Evolutionary conservation across 805 yeast genomes (phyloP), one percentile per base, ranked within the genome.

Genomic region (Kregervanrija fluxuum): DNA sequence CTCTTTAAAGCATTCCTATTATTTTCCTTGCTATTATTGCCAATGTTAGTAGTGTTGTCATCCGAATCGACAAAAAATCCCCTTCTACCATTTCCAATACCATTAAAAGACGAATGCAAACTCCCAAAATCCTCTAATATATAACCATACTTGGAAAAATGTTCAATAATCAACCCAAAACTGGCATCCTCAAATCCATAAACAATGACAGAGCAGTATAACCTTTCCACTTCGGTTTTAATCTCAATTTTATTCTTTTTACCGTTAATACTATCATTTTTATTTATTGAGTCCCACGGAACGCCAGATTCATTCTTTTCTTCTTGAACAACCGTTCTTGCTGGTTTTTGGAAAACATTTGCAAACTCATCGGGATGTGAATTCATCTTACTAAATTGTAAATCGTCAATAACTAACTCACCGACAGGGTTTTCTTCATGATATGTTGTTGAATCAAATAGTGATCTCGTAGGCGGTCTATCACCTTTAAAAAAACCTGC

Each of bases 141-240:
- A 28, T 70, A 72, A 15, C 98, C 98, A 62, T 82, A 87, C 54
- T 82, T 83, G 17, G 80, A 71, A 56, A 89, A 91, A 61, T 80
- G 85, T 42, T 77, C 75, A 34, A 91, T 71, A 2, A 91, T 77
- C 33, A 73, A 72, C 31, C 73, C 74, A 8, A 95, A 79, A 51
- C 81, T 71, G 2, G 79, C 71, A 55, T 89, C 95, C 1, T 95
- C 88, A 60, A 87, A 91, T 1, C 98, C 98, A 64, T 85, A 88
- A 3, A 91, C 87, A 30, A 90, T 65, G 1, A 91, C 84, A 0
- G 95, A 85, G 40, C 79, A 71, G 44, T 80, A 88, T 32, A 62
- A 37, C 2, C 49, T 40, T 14, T 41, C 41, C 8, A 31, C 28
- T 11, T 10, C 11, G 16, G 16, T 15, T n/a, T 16, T 22, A 38